phyloP scores from a whole-genome alignment of 176 grass and related monocot genomes.

The Ensete ventricosum region DNA sequence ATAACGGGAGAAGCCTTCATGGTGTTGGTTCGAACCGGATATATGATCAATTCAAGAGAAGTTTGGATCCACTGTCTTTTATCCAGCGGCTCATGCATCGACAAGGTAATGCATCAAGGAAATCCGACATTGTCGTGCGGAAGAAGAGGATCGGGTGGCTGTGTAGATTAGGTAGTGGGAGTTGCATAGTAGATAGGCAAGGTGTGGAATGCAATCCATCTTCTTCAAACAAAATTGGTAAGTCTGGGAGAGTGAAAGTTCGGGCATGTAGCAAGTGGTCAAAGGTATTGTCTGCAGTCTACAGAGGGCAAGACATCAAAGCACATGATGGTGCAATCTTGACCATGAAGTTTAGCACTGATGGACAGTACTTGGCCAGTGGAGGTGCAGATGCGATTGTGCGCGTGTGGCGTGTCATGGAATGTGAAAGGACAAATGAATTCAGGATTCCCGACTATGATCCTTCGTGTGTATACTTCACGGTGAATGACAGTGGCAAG shows the following conservation, averaged over 20 bases:
- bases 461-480: slow-evolving; percentile 66
- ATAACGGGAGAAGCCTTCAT: slow-evolving; percentile 13
- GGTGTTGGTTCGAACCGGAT: slow-evolving; percentile 13
- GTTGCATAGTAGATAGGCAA: slow-evolving; percentile 32
- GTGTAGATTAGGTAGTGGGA: slow-evolving; percentile 39
- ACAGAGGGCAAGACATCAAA: slow-evolving; percentile 61
- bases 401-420: slow-evolving; percentile 53
- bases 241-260: slow-evolving; percentile 55
- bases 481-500: slow-evolving; percentile 32
- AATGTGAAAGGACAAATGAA: slow-evolving; percentile 36
- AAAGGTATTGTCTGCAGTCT: slow-evolving; percentile 77
- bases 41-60: slow-evolving; percentile 22
- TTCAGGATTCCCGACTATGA: slow-evolving; percentile 45
- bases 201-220: slow-evolving; percentile 37
- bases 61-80: slow-evolving; percentile 20
- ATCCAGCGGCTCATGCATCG: slow-evolving; percentile 13
- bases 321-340: slow-evolving; percentile 78
- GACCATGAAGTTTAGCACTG: slow-evolving; percentile 82
- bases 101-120: slow-evolving; percentile 4
- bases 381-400: slow-evolving; percentile 80
- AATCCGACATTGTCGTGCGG: slow-evolving; percentile 11
- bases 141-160: slow-evolving; percentile 60
- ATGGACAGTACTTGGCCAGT: slow-evolving; percentile 68
- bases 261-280: slow-evolving; percentile 39
- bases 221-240: slow-evolving; percentile 30